Percentiles rank a stretch among this genome's conserved stretches.
These are phyloP conservation scores for Aspergillus jensenii DNA, from an alignment of 2,329 filamentous ascomycete species.

Conservation along the genomic window DNA sequence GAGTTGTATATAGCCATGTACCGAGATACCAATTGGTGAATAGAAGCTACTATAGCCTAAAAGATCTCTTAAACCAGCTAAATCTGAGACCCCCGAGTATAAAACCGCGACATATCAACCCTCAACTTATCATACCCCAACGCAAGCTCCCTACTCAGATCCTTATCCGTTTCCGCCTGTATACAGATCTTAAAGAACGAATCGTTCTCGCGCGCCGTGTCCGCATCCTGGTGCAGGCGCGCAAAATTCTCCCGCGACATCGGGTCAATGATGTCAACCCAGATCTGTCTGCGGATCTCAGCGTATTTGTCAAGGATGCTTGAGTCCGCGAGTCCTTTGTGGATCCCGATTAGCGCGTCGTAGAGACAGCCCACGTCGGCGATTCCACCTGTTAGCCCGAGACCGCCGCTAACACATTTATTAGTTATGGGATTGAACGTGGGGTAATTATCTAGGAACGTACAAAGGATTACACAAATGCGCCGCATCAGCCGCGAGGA, in stretches of 20 bases:
- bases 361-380: constrained; percentile 63
- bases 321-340: constrained; percentile 39
- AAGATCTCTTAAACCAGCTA: no score
- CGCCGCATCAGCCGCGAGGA: constrained; percentile 62
- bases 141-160: constrained; percentile 24
- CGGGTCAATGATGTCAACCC: constrained; percentile 39
- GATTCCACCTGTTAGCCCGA: constrained; percentile 64
- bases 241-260: constrained; percentile 44
- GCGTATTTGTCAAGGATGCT: constrained; percentile 46
- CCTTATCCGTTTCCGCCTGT: constrained; percentile 31
- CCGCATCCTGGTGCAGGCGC: constrained; percentile 36
- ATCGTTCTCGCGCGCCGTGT: constrained; percentile 37
- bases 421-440: background rate
- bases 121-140: constrained; percentile 31
- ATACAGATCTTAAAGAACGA: constrained; percentile 36
- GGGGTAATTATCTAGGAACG: constrained; percentile 13
- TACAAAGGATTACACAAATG: constrained; percentile 57
- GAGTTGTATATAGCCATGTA: no score
- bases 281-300: constrained; percentile 42
- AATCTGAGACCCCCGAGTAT: constrained; percentile 4
- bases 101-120: constrained; percentile 36
- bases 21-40: no score
- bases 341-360: constrained; percentile 55
- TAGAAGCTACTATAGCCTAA: no score
- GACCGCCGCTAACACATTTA: constrained; percentile 49